phyloP scores from a whole-genome alignment of 345 rosid species.

The Acer yangbiense region DNA sequence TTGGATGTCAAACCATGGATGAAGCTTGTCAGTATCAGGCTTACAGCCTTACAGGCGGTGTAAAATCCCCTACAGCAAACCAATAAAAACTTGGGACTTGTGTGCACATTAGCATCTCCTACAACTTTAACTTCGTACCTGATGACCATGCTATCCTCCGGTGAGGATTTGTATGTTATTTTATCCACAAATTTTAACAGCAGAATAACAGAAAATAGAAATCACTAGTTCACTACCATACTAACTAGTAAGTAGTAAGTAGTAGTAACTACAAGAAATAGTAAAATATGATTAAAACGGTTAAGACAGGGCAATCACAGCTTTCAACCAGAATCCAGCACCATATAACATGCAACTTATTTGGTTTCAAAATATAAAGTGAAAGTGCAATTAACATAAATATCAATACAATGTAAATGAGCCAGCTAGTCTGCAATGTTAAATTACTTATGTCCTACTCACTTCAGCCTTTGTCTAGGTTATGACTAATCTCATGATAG shows the following conservation, averaged over 20 bases:
- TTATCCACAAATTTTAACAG: not conserved
- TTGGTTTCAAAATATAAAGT: not conserved
- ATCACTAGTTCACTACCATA: not conserved
- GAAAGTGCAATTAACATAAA: too few species aligned
- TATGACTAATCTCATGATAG: not conserved
- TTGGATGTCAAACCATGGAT: not conserved
- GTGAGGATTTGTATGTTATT: slow-evolving; percentile 1
- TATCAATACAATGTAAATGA: too few species aligned
- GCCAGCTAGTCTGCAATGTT: not conserved
- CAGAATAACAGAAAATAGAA: not conserved
- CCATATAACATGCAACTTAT: not conserved
- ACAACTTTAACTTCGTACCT: slow-evolving; percentile 3
- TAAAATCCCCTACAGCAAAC: not conserved
- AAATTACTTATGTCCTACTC: not conserved
- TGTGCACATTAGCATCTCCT: not conserved
- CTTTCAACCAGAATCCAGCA: not conserved
- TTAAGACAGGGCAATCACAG: not conserved
- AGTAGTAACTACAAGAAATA: not conserved
- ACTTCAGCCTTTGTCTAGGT: not conserved
- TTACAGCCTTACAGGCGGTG: not conserved
- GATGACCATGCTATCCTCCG: not conserved
- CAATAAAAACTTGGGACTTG: not conserved
- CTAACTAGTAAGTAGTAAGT: too few species aligned
- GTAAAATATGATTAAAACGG: not conserved
- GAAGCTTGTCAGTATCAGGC: not conserved